phyloP scores from a whole-genome alignment of 2,329 filamentous ascomycete genomes.

The Fusarium dimerum region DNA sequence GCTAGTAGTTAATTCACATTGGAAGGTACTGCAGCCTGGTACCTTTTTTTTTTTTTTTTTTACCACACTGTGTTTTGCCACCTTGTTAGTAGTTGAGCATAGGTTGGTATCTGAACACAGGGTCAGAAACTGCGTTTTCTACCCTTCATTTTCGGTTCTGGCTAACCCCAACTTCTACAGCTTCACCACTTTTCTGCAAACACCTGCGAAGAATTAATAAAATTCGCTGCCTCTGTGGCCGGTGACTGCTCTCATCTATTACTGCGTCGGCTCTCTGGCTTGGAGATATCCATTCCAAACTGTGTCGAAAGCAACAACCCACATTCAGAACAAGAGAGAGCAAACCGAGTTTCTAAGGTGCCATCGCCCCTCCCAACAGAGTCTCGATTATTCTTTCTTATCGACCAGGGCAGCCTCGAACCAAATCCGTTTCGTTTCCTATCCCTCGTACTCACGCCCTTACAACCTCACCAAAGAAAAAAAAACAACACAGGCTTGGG shows the following conservation, averaged over 20 bases:
- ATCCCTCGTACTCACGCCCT: no score
- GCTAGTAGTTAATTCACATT: no score
- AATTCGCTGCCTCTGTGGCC: background rate
- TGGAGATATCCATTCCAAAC: background rate
- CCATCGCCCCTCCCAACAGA: background rate
- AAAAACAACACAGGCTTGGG: no score
- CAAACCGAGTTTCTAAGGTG: background rate
- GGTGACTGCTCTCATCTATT: background rate
- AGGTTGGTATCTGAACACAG: background rate
- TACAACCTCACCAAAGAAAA: no score
- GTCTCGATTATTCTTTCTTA: background rate
- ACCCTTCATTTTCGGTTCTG: background rate
- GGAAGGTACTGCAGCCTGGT: no score
- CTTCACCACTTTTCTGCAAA: background rate
- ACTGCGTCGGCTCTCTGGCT: background rate
- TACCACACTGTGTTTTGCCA: conserved; percentile 2
- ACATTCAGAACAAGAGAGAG: background rate
- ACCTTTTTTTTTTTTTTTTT: background rate
- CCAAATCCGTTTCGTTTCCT: no score
- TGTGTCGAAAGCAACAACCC: background rate
- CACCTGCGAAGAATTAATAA: background rate
- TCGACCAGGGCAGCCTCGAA: background rate
- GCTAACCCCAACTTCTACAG: background rate
- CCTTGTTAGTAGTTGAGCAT: background rate
- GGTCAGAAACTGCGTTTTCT: background rate